phyloP scores from a whole-genome alignment of 1,284 basidiomycete genomes.

The Porogramme epimiltina region DNA sequence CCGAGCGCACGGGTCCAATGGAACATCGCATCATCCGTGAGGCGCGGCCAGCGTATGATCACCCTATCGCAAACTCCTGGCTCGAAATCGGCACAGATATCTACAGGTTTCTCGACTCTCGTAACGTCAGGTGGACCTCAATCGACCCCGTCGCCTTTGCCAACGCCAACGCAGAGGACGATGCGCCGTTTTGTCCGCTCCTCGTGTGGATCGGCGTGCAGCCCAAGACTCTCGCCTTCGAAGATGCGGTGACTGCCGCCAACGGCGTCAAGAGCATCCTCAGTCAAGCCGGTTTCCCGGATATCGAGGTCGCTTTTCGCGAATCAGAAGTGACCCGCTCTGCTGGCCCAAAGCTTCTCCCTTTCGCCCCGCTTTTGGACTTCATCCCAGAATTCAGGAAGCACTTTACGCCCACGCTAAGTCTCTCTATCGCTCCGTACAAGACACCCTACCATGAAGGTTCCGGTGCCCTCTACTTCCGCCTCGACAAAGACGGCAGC shows the following conservation, averaged over 20 bases:
- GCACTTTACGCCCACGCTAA: constrained; percentile 38
- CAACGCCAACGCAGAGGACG: constrained; percentile 27
- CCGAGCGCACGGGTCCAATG: constrained; percentile 6
- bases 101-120: constrained; percentile 25
- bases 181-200: constrained; percentile 15
- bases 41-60: constrained; percentile 33
- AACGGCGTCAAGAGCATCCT: constrained; percentile 23
- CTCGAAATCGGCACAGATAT: constrained; percentile 13
- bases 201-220: constrained; percentile 29
- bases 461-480: constrained; percentile 36
- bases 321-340: constrained; percentile 24
- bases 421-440: constrained; percentile 34
- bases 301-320: constrained; percentile 28
- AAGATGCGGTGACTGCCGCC: constrained; percentile 24
- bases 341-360: constrained; percentile 28
- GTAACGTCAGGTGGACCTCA: constrained; percentile 25
- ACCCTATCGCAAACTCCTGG: constrained; percentile 29
- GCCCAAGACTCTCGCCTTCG: constrained; percentile 25
- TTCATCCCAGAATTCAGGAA: constrained; percentile 25
- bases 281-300: constrained; percentile 23
- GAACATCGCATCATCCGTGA: constrained; percentile 31
- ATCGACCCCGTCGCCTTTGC: constrained; percentile 28
- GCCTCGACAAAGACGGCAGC: constrained; percentile 28
- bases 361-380: constrained; percentile 25
- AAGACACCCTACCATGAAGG: constrained; percentile 33